Evolutionary conservation across 768 basidiomycete species (phyloP).

Genomic region (Phylloporus rhodoxanthus): DNA sequence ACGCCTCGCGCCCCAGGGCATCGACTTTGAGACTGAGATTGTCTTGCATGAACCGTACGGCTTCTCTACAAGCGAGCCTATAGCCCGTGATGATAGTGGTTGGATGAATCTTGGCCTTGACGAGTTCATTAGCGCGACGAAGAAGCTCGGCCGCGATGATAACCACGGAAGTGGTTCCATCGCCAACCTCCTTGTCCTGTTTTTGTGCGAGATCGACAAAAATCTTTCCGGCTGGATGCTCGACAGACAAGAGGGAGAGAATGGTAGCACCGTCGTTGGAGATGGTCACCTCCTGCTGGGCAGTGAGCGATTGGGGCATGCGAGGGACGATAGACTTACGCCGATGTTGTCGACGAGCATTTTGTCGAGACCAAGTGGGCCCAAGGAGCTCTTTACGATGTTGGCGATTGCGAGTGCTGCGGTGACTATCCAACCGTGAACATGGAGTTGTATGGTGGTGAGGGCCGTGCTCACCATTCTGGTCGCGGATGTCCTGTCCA

Average conservation of each 20-base stretch:
- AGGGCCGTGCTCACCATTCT: conserved; percentile 65
- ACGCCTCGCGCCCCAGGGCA: conserved; percentile 79
- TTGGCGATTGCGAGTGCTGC: conserved; percentile 97
- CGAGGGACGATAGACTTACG: conserved; percentile 40
- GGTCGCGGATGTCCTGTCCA: conserved; percentile 93
- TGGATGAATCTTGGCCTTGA: conserved; percentile 97
- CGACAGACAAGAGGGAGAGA: conserved; percentile 85
- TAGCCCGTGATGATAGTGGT: conserved; percentile 99
- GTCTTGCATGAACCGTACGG: conserved; percentile 96
- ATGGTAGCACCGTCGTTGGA: conserved; percentile 99
- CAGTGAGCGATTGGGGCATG: conserved; percentile 6
- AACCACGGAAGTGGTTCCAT: conserved; percentile 98
- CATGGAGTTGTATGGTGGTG: neutral
- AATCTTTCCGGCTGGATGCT: conserved; percentile 95
- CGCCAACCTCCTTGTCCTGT: conserved; percentile 98
- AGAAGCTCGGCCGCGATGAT: conserved; percentile 97
- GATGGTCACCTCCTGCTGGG: conserved; percentile 88
- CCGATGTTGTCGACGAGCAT: conserved; percentile 99
- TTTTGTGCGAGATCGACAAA: conserved; percentile 98
- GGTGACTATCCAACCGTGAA: conserved; percentile 52
- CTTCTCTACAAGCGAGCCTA: conserved; percentile 92
- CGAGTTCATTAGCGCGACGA: conserved; percentile 93
- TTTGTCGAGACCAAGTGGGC: conserved; percentile 92
- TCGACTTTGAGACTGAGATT: conserved; percentile 95
- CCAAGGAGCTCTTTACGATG: conserved; percentile 92